Percentiles rank a stretch among this genome's conserved stretches.
These are phyloP conservation scores for Neurospora sp. DNA, from an alignment of 495 filamentous ascomycete genomes.

Conservation along the genomic window DNA sequence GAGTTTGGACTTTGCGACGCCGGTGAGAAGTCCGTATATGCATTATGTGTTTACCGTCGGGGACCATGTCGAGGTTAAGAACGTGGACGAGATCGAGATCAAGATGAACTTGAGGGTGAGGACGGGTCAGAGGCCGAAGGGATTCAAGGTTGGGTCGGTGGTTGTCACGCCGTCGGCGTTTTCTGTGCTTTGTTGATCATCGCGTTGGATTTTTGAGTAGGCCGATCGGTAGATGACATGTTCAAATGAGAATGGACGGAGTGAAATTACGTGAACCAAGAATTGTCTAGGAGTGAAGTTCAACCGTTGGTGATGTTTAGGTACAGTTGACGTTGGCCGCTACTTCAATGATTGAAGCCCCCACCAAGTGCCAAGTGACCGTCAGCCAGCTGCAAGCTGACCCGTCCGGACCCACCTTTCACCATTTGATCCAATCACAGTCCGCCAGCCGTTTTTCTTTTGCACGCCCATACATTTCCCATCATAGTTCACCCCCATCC, in stretches of 20 bases:
- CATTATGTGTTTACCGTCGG: background rate
- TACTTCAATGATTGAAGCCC: background rate
- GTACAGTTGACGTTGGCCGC: background rate
- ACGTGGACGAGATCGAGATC: background rate
- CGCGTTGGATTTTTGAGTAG: background rate
- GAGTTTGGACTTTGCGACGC: background rate
- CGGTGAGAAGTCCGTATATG: background rate
- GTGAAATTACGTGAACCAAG: background rate
- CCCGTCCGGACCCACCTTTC: background rate
- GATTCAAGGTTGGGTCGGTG: background rate
- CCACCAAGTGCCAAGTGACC: background rate
- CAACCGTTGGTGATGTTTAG: background rate
- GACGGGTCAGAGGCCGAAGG: background rate
- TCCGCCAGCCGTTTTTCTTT: background rate
- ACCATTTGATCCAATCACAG: background rate
- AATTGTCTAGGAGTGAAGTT: too few species aligned
- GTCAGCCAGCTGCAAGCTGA: background rate
- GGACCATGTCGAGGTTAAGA: background rate
- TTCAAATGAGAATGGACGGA: background rate
- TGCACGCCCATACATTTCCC: background rate
- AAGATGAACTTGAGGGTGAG: background rate
- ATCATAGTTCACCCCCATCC: too few species aligned
- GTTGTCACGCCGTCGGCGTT: background rate
- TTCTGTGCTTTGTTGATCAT: background rate
- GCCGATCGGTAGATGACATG: background rate